Base-by-base conservation (phyloP, 345 rosid species). In the Lenwebbia sp. region DNA sequence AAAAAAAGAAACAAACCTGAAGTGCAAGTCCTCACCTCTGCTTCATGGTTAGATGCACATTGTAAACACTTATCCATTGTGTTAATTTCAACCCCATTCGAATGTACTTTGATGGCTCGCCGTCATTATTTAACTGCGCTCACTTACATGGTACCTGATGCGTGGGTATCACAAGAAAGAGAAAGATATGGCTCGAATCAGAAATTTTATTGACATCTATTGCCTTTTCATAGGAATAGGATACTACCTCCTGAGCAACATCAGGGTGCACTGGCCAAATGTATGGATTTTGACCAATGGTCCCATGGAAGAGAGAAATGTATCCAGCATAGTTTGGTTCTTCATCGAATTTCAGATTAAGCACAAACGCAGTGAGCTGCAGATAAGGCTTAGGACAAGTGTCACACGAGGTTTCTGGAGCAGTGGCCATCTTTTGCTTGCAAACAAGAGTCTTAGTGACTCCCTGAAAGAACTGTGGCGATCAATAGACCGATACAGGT, bases 381-480 rank as follows among this genome's bases (percentile, higher is more conserved):
- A 51, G 60, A 52, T 65, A 75, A 10, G 86, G 83, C 54, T 28
- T 19, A 10, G 86, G 86, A 53, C 65, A 85, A 17, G 52, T 51
- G 83, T 56, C 51, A 62, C 86, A 70, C 22, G 74, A n/a, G 51
- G 54, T 74, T 28, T 85, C 83, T 10, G 83, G 86, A 70, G 86
- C 52, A n/a, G 58, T 85, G 25, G 82, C 83, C 86, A 85, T 85
- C 82, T 85, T 85, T 53, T 85, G 58, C 26, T 85, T 85, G 86
- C 86, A 85, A 28, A 85, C 86, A 15, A 85, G 86, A 51, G 58
- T 37, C 30, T 85, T 85, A 53, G 52, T 74, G 9, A 62, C 86
- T n/a, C 83, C 86, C 86, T 85, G 74, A 50, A 54, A 83, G 49
- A 52, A 54, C 23, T 54, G 55, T 54, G 55, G 22, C 22, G 22